Evolutionary conservation across 108 stramenopile species (phyloP).

Genomic region (Nannochloropsis salina): DNA sequence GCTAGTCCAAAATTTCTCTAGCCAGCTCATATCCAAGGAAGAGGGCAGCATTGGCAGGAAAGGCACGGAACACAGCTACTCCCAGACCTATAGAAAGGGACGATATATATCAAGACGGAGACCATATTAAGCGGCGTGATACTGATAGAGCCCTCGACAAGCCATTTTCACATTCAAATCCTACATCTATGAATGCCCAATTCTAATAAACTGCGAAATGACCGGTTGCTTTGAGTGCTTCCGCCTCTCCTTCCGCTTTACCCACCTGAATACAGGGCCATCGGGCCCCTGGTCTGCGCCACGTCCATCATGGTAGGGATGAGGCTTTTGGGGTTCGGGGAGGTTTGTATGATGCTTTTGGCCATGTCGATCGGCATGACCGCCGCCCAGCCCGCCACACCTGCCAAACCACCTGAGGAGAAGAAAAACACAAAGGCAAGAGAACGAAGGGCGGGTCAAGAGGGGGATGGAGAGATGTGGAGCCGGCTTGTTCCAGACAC

Average conservation of each 20-base stretch:
- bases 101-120: too few species aligned
- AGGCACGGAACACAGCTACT: slow-evolving; percentile 51
- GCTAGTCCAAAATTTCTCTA: slow-evolving; percentile 34
- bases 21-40: slow-evolving; percentile 52
- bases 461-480: neutral
- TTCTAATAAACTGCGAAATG: too few species aligned
- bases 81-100: slow-evolving; percentile 26
- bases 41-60: slow-evolving; percentile 56
- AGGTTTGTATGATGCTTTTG: slow-evolving; percentile 52
- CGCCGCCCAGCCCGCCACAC: slow-evolving; percentile 51
- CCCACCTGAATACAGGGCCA: slow-evolving; percentile 30
- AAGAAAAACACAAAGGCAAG: neutral
- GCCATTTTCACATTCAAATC: too few species aligned
- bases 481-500: neutral
- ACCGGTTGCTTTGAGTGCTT: neutral
- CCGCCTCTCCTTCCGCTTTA: neutral
- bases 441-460: neutral
- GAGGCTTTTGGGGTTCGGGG: slow-evolving; percentile 32
- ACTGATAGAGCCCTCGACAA: too few species aligned
- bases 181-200: too few species aligned
- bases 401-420: slow-evolving; percentile 47
- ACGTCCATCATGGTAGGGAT: slow-evolving; percentile 29
- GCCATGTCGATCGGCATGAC: slow-evolving; percentile 50
- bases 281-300: slow-evolving; percentile 26
- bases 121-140: too few species aligned